phyloP scores from a whole-genome alignment of 768 basidiomycete species.

The Hemileccinum rubropunctum region DNA sequence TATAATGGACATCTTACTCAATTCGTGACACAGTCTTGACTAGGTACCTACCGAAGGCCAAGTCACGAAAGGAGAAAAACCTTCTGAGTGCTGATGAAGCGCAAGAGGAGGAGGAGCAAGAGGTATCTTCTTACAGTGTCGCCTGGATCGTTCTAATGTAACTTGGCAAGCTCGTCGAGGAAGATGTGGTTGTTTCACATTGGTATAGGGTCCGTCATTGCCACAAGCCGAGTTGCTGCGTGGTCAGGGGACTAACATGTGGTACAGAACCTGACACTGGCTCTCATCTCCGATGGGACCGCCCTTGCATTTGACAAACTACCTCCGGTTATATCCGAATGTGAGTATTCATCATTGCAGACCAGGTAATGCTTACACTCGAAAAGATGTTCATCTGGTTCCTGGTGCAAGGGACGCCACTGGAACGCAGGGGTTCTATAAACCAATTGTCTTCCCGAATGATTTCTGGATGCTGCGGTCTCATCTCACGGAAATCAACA shows the following conservation, averaged over 20 bases:
- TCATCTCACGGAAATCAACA: slow-evolving; percentile 81
- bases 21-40: slow-evolving; percentile 61
- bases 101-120: slow-evolving; percentile 39
- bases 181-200: slow-evolving; percentile 70
- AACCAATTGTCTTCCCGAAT: slow-evolving; percentile 88
- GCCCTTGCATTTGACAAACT: slow-evolving; percentile 52
- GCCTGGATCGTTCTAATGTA: slow-evolving; percentile 10
- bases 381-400: slow-evolving; percentile 61
- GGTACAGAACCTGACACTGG: slow-evolving; percentile 79
- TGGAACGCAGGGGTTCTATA: slow-evolving; percentile 70
- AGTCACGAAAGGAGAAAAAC: slow-evolving; percentile 79
- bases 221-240: neutral
- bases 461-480: slow-evolving; percentile 92
- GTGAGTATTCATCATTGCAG: slow-evolving; percentile 41
- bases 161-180: slow-evolving; percentile 32
- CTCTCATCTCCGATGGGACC: slow-evolving; percentile 72
- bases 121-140: slow-evolving; percentile 37
- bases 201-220: slow-evolving; percentile 65
- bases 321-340: slow-evolving; percentile 57
- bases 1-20: slow-evolving; percentile 2
- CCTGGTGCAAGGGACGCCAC: slow-evolving; percentile 58
- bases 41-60: slow-evolving; percentile 72
- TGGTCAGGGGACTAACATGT: slow-evolving; percentile 3
- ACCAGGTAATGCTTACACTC: slow-evolving; percentile 10
- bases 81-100: slow-evolving; percentile 53